Evolutionary conservation across 108 stramenopile species (phyloP), one percentile per base, ranked within the genome.

Genomic region (Nitzschia sp.): DNA sequence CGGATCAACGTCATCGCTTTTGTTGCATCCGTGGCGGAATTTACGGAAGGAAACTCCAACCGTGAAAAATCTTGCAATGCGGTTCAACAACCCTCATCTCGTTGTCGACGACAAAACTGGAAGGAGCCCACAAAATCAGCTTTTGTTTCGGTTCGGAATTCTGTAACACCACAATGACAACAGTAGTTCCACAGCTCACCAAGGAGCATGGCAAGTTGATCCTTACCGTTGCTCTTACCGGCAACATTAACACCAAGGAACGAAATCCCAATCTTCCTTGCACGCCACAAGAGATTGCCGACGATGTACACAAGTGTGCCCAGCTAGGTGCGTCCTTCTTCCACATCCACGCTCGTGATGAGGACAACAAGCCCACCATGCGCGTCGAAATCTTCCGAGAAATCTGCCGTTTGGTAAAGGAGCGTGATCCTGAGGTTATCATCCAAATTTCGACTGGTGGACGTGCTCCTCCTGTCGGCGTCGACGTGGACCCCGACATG

Each of bases 401-500:
- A 19, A 51, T 51, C 4, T 51, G 49, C 21, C 49, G 49, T 4
- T 51, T 51, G 21, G 49, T 51, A 4, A 51, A 51, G 49, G 49
- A 51, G 49, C 49, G 49, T 19, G 49, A 51, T 51, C 49, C 49
- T 5, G 49, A 51, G 13, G 49, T 51, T 4, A 51, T 51, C 21
- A 51, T 51, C 21, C 49, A 51, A 51, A 51, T 51, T 21, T 51
- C 49, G 13, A 51, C 49, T 51, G 49, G 49, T 51, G 49, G 49
- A 51, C 49, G 49, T 51, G 49, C 49, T 51, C 49, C 49, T 19
- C 49, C 49, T 19, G 21, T 23, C 49, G 49, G 49, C 4, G 49
- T 51, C 49, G 49, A 51, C 21, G 49, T 51, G 13, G 49, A 51
- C 49, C 21, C 49, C 19, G 49, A 51, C 49, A 51, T 51, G 49